Evolutionary conservation across 2,329 filamentous ascomycete species (phyloP), one percentile per base, ranked within the genome.

Genomic region (Juglanconis oblonga): DNA sequence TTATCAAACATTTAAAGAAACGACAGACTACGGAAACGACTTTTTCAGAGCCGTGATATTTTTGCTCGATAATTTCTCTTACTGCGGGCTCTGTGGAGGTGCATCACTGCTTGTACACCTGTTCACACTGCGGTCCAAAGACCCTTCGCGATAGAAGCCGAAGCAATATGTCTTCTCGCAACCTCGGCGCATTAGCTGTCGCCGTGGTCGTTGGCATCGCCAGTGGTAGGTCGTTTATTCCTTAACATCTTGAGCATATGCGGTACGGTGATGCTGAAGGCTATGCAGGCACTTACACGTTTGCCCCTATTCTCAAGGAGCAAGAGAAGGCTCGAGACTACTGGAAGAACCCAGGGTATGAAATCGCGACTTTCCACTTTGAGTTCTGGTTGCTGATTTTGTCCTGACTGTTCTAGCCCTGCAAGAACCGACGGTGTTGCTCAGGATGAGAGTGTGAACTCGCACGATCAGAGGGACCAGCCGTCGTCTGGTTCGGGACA

Each of bases 271-370:
- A 36, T 32, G 55, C 63, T 70, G 57, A 70, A 52, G 42, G 2
- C 8, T 48, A n/a, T 6, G 17, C 61, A 71, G 69, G 66, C 24
- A 64, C 64, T 42, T 70, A 71, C 49, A 63, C 65, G 24, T 69
- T 71, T 50, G 61, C 61, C 14, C 67, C 67, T n/a, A 64, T 59
- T 51, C 38, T 70, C 9, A 57, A 64, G 54, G 67, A 69, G 47
- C 55, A 63, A 36, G 50, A 52, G 29, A 50, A 56, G 29, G n/a
- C 58, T 7, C 52, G 40, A 14, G 38, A 60, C 2, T n/a, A 54
- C 17, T 57, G 57, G 54, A 45, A 49, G 24, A n/a, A 48, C 4
- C 54, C 61, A 13, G 54, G 54, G 61, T 62, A 54, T 29, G 61
- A 38, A 1, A 7, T 33, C n/a, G 7, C 38, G 5, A n/a, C 8